Evolutionary conservation across 371 early-diverging fungal species (phyloP).

Genomic region (Apophysomyces ossiformis): DNA sequence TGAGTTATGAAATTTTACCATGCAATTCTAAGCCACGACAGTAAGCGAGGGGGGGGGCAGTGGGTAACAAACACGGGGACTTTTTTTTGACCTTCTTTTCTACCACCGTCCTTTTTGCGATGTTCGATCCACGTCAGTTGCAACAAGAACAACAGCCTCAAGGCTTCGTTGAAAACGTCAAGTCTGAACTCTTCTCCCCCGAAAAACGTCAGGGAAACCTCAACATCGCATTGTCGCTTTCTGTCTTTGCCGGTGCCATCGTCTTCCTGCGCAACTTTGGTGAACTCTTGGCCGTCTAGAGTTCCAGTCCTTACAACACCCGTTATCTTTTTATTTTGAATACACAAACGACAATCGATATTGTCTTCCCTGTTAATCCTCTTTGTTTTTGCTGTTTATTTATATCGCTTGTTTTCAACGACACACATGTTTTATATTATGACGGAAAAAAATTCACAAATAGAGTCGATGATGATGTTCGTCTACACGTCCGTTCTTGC

Average conservation of each 20-base stretch:
- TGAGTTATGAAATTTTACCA: too few relatives aligned
- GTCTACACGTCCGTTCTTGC: slow-evolving; percentile 31
- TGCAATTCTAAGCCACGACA: too few relatives aligned
- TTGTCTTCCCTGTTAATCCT: not conserved
- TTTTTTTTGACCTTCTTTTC: not conserved
- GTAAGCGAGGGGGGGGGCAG: too few relatives aligned
- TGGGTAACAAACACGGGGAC: too few relatives aligned
- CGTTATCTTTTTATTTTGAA: not conserved
- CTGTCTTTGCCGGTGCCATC: slow-evolving; percentile 66
- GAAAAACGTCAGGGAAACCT: slow-evolving; percentile 63
- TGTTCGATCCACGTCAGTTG: slow-evolving; percentile 11
- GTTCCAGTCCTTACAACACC: not conserved
- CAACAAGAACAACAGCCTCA: slow-evolving; percentile 31
- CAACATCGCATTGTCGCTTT: slow-evolving; percentile 64
- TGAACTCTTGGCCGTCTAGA: slow-evolving; percentile 67
- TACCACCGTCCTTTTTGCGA: not conserved
- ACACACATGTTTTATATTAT: slow-evolving; percentile 11
- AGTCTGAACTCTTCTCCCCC: slow-evolving; percentile 54
- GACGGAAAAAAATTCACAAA: slow-evolving; percentile 24
- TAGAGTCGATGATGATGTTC: slow-evolving; percentile 51
- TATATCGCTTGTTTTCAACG: not conserved
- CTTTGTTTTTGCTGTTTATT: too few relatives aligned
- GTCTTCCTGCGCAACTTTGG: slow-evolving; percentile 71
- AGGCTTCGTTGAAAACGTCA: slow-evolving; percentile 47
- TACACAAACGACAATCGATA: slow-evolving; percentile 2